Evolutionary conservation across 768 basidiomycete genomes (phyloP), one percentile per base, ranked within the genome.

Genomic region (Chalciporus pseudorubinellus): DNA sequence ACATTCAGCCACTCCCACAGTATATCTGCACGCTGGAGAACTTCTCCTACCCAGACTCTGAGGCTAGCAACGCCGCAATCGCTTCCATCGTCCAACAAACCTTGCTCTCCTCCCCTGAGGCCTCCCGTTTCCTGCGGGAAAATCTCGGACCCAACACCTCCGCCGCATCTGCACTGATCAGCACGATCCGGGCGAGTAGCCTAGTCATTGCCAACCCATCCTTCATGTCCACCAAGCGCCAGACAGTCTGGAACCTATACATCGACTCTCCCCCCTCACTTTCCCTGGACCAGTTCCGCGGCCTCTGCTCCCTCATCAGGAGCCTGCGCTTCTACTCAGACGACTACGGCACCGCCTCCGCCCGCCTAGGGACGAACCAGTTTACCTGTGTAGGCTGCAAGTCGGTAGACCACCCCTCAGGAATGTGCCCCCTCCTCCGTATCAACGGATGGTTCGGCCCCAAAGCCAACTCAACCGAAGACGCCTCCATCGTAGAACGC

Each of bases 221-320:
- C 7, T 29, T 6, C 29, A 29, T 29, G 29, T 13, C 21, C 5
- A 13, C 36, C 6, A n/a, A 36, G 14, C 19, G 8, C 22, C n/a
- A 29, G 11, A 48, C 47, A 4, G 39, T 48, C 18, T 48, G 47
- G 47, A 48, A 48, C 16, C 12, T 48, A 38, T 48, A 48, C 39
- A 24, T 36, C 4, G 39, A 38, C 12, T 13, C 9, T 12, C 47
- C 34, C 12, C 47, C 47, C 10, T 6, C 10, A 9, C 26, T 48
- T 22, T 11, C 47, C 9, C 38, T 48, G 1, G 47, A 48, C 3
- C 20, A 40, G 14, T 48, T 34, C 36, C 39, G 20, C 11, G 24
- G 19, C n/a, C 28, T 21, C 21, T 48, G 21, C 3, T 5, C 47
- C 8, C 20, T 24, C 12, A 21, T 48, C 16, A 8, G 39, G 1